Percentiles rank a stretch among this genome's conserved stretches.
phyloP scores from a whole-genome alignment of 768 basidiomycete genomes.

The Russula lepida region DNA sequence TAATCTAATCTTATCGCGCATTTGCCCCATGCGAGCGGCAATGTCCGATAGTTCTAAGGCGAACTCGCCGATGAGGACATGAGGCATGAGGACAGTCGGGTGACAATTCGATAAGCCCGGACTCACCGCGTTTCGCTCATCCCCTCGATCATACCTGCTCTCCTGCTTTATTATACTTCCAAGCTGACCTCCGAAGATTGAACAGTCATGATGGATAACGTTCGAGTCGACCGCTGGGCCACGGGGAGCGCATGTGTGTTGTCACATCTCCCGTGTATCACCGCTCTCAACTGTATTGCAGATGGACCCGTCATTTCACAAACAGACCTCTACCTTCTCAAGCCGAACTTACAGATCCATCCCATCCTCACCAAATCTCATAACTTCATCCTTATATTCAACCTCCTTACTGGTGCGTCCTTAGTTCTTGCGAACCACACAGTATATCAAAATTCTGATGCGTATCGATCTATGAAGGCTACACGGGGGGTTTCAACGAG shows the following conservation, averaged over 20 bases:
- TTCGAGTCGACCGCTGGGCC: slow-evolving; percentile 18
- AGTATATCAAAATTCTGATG: background rate
- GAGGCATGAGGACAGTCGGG: background rate
- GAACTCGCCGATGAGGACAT: too few relatives aligned
- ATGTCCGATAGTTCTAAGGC: background rate
- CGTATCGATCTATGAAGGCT: slow-evolving; percentile 33
- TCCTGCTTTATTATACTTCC: background rate
- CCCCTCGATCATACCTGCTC: background rate
- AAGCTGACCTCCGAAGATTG: too few relatives aligned
- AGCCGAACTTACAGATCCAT: slow-evolving; percentile 59
- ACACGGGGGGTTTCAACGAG: slow-evolving; percentile 53
- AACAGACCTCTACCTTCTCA: slow-evolving; percentile 74
- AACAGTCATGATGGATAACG: slow-evolving; percentile 15
- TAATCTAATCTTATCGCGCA: slow-evolving; percentile 20
- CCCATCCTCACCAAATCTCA: slow-evolving; percentile 51
- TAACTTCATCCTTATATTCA: slow-evolving; percentile 61
- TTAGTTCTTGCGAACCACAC: background rate
- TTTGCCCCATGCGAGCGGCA: too few relatives aligned
- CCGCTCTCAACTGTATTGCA: slow-evolving; percentile 24
- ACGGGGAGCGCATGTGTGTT: slow-evolving; percentile 16
- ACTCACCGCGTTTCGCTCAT: background rate
- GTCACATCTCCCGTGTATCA: background rate
- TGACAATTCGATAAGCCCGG: background rate
- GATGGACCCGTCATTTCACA: slow-evolving; percentile 75
- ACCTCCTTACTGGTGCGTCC: slow-evolving; percentile 52